Base-by-base conservation (phyloP, 345 rosid genomes). In the Eucalyptus grandis region DNA sequence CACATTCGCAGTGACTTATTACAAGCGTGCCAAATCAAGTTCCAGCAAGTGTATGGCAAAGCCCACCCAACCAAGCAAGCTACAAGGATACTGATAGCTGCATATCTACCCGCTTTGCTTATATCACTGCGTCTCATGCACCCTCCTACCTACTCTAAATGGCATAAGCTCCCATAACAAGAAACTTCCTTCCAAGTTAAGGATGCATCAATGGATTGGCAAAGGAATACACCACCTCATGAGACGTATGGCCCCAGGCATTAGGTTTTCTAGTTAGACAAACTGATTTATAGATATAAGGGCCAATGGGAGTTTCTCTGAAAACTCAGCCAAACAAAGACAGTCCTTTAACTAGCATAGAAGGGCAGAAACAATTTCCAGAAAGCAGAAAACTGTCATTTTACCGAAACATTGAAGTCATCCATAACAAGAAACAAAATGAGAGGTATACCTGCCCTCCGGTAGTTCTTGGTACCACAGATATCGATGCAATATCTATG, bases 401-500 rank as follows among this genome's bases (percentile, higher is more conserved):
- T n/a, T 44, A 62, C 31, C 67, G 27, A 62, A 54, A 53, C 15
- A 24, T 54, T 54, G 89, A 88, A 51, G 85, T 37, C 47, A 40
- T 40, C 85, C 47, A 21, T 11, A 77, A 40, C 85, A 77, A 77
- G 14, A 77, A 72, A 37, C 13, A 24, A 11, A 77, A 77, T 40
- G 47, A 77, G 47, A 40, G 30, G 85, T 40, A 86, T 92, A 98
- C 98, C 98, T 97, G 99, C 90, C 99, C 99, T 92, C 99, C 99
- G 65, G 99, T 96, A 44, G 96, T 97, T 94, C 94, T 95, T 50
- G 99, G 99, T 90, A 98, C 95, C 80, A 94, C 99, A 83, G 98
- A 95, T 89, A 96, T 92, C 58, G 99, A 98, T 89, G 99, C 98
- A 89, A 96, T 94, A 92, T 98, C 99, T 86, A 96, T 95, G 88